Evolutionary conservation across 805 yeast genomes (phyloP).

Genomic region (Barnettozyma populi): DNA sequence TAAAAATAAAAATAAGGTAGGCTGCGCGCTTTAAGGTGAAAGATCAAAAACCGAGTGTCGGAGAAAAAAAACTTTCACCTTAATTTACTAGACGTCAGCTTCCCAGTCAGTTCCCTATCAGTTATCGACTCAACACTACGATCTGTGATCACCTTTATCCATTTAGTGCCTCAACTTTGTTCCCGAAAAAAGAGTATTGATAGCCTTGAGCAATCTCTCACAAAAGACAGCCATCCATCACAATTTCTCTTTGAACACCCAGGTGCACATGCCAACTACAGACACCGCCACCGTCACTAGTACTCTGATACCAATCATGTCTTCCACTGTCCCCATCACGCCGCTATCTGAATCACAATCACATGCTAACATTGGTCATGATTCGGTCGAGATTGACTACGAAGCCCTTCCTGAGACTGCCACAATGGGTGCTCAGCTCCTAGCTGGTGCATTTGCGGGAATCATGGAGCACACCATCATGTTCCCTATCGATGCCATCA

Average conservation of each 20-base stretch:
- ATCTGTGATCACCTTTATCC: neutral
- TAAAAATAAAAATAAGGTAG: neutral
- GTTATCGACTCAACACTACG: neutral
- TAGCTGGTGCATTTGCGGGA: slow-evolving; percentile 98
- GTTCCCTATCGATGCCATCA: slow-evolving; percentile 95
- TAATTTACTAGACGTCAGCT: no score
- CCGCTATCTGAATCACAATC: neutral
- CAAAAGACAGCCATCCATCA: no score
- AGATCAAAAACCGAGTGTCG: neutral
- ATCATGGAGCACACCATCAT: slow-evolving; percentile 96
- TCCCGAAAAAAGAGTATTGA: no score
- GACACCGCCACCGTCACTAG: neutral
- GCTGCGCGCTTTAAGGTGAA: neutral
- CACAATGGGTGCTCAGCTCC: slow-evolving; percentile 70
- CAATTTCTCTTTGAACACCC: neutral
- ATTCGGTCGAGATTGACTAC: slow-evolving; percentile 60
- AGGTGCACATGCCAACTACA: neutral
- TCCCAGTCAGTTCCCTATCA: no score
- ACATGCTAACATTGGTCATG: slow-evolving; percentile 6
- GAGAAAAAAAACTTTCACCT: neutral
- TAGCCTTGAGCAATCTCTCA: no score
- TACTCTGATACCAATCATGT: neutral
- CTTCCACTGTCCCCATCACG: neutral
- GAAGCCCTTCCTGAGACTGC: slow-evolving; percentile 89
- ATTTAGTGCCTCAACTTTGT: neutral